A percentile compares a stretch with the other conserved stretches of the same genome.
Conservation (phyloP, 495 filamentous ascomycete species). For the Thozetella sp. region DNA sequence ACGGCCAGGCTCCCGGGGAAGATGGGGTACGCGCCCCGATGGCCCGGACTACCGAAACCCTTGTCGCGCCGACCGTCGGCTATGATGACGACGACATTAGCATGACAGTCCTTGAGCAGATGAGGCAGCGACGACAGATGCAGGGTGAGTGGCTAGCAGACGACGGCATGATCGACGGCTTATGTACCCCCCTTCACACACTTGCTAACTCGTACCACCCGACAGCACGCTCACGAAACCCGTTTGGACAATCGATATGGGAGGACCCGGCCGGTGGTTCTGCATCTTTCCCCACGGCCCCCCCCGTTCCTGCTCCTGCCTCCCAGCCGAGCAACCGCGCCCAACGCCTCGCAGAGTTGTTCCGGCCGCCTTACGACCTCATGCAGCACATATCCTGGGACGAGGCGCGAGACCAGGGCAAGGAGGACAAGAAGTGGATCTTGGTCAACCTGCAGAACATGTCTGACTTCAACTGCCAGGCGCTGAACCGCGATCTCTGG, state of each 20-base stretch:
- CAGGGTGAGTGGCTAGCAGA: slow-evolving; percentile 31
- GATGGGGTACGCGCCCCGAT: slow-evolving; percentile 87
- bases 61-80: slow-evolving; percentile 65
- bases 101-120: slow-evolving; percentile 67
- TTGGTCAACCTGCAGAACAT: slow-evolving; percentile 93
- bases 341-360: slow-evolving; percentile 79
- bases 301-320: slow-evolving; percentile 14
- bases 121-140: slow-evolving; percentile 55
- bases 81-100: slow-evolving; percentile 57
- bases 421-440: slow-evolving; percentile 88
- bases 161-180: neutral
- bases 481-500: slow-evolving; percentile 94
- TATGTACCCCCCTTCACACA: neutral
- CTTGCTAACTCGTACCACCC: slow-evolving; percentile 3
- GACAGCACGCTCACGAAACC: slow-evolving; percentile 32
- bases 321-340: slow-evolving; percentile 20
- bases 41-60: slow-evolving; percentile 85
- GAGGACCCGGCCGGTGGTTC: no score
- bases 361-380: slow-evolving; percentile 85
- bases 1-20: slow-evolving; percentile 44
- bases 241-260: slow-evolving; percentile 92
- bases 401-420: slow-evolving; percentile 78
- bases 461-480: slow-evolving; percentile 88
- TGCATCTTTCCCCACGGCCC: slow-evolving; percentile 11
- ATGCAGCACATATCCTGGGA: slow-evolving; percentile 79